Percentiles rank a stretch among this genome's conserved stretches.
phyloP scores from a whole-genome alignment of 2,329 filamentous ascomycete species.

The Penicillium fuscoglaucum region DNA sequence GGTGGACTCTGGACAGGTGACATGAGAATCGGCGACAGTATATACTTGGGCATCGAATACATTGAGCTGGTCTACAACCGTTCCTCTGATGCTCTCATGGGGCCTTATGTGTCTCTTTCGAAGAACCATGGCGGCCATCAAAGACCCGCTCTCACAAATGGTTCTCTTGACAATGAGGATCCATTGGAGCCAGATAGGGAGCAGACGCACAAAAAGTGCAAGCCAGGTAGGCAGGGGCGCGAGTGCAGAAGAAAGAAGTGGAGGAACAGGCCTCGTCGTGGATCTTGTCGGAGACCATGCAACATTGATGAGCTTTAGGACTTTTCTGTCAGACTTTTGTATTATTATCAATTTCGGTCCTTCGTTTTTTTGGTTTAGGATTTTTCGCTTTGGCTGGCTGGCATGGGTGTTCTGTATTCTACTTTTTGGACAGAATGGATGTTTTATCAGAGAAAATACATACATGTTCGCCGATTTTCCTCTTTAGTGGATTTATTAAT shows the following conservation, averaged over 20 bases:
- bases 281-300: constrained; percentile 5
- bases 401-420: background rate
- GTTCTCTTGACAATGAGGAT: background rate
- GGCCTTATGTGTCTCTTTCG: constrained; percentile 5
- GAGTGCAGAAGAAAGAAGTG: constrained; percentile 7
- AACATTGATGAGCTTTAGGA: constrained; percentile 4
- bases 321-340: background rate
- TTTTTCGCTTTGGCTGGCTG: background rate
- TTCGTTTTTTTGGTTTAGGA: background rate
- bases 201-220: background rate
- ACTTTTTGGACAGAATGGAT: background rate
- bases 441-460: background rate
- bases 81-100: constrained; percentile 20
- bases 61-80: constrained; percentile 45
- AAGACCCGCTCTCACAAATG: background rate
- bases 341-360: background rate
- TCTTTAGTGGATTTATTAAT: too few species aligned
- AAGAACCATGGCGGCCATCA: constrained; percentile 20
- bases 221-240: constrained; percentile 7
- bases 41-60: constrained; percentile 44
- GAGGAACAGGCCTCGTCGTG: background rate
- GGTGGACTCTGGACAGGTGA: constrained; percentile 46
- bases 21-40: constrained; percentile 39
- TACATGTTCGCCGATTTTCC: too few species aligned
- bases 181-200: background rate